Base-by-base conservation (phyloP, 129 eudicot genomes). In the Flaveria robusta region DNA sequence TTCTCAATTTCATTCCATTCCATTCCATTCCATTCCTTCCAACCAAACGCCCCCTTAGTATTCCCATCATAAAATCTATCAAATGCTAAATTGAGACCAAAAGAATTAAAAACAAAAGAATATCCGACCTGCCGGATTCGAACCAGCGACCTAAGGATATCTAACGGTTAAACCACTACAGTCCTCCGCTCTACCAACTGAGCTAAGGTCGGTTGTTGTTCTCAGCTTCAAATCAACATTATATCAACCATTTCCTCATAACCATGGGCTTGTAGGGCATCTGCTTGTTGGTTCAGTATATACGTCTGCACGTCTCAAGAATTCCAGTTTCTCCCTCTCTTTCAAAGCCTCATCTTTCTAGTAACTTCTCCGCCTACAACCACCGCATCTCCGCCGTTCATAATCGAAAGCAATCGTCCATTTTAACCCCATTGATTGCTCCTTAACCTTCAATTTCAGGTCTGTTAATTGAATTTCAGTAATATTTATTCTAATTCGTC, bases 101-200 rank as follows among this genome's bases (percentile, higher is more conserved):
- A 34, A 31, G 1, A 31, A 31, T 0, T 0, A 3, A 14, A 14
- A 11, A 9, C 0, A 9, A 23, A 49, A 20, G 23, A 6, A 70
- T 5, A 1, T 76, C 82, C 81, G 78, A 76, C 87, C 83, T 80
- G 83, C 86, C 86, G 91, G 85, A 87, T 84, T 87, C 86, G 91
- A 87, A 87, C 91, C 86, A 84, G 88, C 83, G 88, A 87, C 91
- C 88, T 84, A 84, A 84, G 83, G 88, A 84, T 84, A 60, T 58
- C 65, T 58, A 23, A 58, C 8, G 37, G 37, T 22, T 0, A 58
- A 19, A 13, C 65, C 68, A 83, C 87, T 86, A 85, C 89, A 88
- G 89, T 85, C 92, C 88, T 88, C 92, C 92, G 89, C 92, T 88
- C 92, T 88, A 79, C 92, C 89, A 88, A 88, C 92, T 88, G 91